Evolutionary conservation across 495 filamentous ascomycete species (phyloP).

Genomic region (Aspergillus hancockii): DNA sequence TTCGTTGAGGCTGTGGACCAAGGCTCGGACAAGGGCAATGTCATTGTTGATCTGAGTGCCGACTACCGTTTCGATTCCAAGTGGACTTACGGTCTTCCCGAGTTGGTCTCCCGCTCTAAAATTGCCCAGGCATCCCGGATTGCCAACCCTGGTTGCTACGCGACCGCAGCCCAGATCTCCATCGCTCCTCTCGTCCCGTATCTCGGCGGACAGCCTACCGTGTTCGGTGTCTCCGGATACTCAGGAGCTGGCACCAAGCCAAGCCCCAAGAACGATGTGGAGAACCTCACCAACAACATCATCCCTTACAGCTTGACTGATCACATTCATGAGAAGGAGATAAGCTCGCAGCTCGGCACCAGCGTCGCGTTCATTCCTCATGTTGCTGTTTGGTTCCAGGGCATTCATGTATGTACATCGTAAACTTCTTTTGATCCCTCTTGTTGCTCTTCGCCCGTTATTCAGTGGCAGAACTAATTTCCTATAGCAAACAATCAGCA

Average conservation of each 20-base stretch:
- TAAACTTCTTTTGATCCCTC: background rate
- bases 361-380: conserved; percentile 90
- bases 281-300: conserved; percentile 83
- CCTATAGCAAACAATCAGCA: conserved; percentile 75
- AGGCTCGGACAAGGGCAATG: conserved; percentile 66
- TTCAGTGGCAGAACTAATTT: conserved; percentile 19
- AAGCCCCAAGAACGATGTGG: conserved; percentile 90
- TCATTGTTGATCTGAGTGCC: conserved; percentile 91
- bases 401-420: conserved; percentile 63
- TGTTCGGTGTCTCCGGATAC: conserved; percentile 95
- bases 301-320: conserved; percentile 92
- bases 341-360: conserved; percentile 73
- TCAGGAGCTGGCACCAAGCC: conserved; percentile 97
- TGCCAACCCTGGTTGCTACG: conserved; percentile 94
- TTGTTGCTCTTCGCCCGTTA: background rate
- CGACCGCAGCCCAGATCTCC: conserved; percentile 91
- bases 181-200: conserved; percentile 80
- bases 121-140: conserved; percentile 86
- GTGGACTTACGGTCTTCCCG: conserved; percentile 96
- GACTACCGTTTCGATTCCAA: conserved; percentile 89
- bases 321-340: conserved; percentile 95
- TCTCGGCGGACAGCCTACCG: conserved; percentile 77
- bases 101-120: conserved; percentile 74
- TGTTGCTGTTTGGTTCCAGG: conserved; percentile 96
- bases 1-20: conserved; percentile 90